Percentiles rank a stretch among this genome's conserved stretches.
These are phyloP conservation scores for Thraustochytrium sp. DNA, from an alignment of 352 stramenopile species.

Conservation along the genomic window DNA sequence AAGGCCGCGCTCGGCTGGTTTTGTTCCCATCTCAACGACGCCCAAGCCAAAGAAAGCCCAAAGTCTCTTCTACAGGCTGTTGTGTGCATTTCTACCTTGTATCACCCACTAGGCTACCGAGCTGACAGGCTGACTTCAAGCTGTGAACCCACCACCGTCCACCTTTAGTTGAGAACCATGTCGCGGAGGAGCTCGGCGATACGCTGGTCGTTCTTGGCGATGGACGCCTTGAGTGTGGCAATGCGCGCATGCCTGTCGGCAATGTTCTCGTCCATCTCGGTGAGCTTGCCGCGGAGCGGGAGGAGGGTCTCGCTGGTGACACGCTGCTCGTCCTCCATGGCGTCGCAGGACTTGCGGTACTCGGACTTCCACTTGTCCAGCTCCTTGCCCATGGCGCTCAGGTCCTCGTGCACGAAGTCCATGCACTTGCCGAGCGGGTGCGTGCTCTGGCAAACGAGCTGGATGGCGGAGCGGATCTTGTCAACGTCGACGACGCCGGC, in stretches of 20 bases:
- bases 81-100: not conserved
- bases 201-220: slow-evolving; percentile 83
- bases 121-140: no score
- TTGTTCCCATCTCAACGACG: no score
- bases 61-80: no score
- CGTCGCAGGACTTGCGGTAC: slow-evolving; percentile 66
- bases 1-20: no score
- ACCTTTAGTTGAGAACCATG: slow-evolving; percentile 65
- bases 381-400: slow-evolving; percentile 85
- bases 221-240: slow-evolving; percentile 78
- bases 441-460: slow-evolving; percentile 80
- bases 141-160: no score
- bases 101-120: not conserved
- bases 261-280: slow-evolving; percentile 78
- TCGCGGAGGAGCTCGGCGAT: slow-evolving; percentile 77
- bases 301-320: slow-evolving; percentile 67
- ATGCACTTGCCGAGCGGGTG: slow-evolving; percentile 78
- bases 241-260: slow-evolving; percentile 64
- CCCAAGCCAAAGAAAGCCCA: no score
- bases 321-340: slow-evolving; percentile 67
- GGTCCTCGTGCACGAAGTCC: slow-evolving; percentile 85
- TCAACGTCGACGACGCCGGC: slow-evolving; percentile 51
- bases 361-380: slow-evolving; percentile 80
- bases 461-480: slow-evolving; percentile 63
- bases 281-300: slow-evolving; percentile 69